Percentiles rank a stretch among this genome's conserved stretches.
phyloP scores from a whole-genome alignment of 2,329 filamentous ascomycete species.

The Penicillium brevicompactum region DNA sequence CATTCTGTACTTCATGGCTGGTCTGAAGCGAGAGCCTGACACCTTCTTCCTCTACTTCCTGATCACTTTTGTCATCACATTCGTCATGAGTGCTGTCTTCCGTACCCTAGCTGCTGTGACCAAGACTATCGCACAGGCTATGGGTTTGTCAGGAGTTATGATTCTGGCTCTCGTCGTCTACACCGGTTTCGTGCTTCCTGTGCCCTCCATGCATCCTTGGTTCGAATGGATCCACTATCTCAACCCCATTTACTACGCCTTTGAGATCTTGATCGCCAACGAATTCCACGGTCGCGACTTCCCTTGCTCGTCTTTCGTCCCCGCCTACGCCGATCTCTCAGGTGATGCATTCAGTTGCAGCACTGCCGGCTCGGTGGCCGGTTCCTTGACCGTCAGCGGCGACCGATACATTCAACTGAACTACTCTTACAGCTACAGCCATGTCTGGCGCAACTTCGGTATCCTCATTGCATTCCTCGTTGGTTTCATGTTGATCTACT shows the following conservation, averaged over 20 bases:
- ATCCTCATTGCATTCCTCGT: conserved; percentile 66
- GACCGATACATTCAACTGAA: conserved; percentile 58
- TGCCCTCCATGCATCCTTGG: conserved; percentile 71
- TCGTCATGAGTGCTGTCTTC: conserved; percentile 85
- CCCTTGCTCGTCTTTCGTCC: conserved; percentile 49
- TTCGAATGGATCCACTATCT: conserved; percentile 80
- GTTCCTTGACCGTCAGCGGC: conserved; percentile 57
- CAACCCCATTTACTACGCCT: conserved; percentile 77
- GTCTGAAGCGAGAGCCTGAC: conserved; percentile 70
- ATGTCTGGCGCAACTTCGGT: conserved; percentile 71
- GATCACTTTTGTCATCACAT: conserved; percentile 69
- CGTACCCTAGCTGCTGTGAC: conserved; percentile 75
- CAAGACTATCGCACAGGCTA: conserved; percentile 62
- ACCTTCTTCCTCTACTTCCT: conserved; percentile 86
- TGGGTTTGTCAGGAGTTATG: conserved; percentile 57
- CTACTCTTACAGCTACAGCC: conserved; percentile 58
- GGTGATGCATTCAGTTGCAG: conserved; percentile 57
- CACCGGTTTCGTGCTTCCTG: conserved; percentile 49
- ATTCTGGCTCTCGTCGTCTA: conserved; percentile 48
- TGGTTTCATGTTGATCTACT: conserved; percentile 63
- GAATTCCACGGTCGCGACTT: conserved; percentile 72
- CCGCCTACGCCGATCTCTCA: conserved; percentile 44
- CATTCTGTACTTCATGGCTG: conserved; percentile 81
- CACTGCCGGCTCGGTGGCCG: conserved; percentile 58
- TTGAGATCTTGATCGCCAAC: conserved; percentile 80